phyloP scores from a whole-genome alignment of 140 eudicot genomes.

The Erigeron philadelphicus region DNA sequence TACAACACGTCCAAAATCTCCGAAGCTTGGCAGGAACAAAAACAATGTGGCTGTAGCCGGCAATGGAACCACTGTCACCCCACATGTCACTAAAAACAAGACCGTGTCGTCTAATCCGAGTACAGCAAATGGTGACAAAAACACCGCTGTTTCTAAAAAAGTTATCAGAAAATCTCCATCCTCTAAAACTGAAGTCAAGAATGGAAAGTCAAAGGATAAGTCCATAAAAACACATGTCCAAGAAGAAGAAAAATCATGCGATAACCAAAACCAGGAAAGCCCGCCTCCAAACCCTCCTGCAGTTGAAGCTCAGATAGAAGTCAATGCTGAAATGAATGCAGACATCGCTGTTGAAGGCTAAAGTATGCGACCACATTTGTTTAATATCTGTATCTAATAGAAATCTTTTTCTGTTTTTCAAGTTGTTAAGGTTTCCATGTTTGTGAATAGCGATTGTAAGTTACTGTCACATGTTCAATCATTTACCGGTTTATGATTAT shows the following conservation, averaged over 20 bases:
- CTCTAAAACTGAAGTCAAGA: constrained; percentile 42
- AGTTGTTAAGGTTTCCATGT: constrained; percentile 25
- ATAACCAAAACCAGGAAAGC: constrained; percentile 34
- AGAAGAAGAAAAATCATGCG: constrained; percentile 35
- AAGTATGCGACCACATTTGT: constrained; percentile 16
- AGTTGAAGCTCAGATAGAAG: constrained; percentile 24
- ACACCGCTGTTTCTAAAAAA: constrained; percentile 36
- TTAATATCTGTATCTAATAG: constrained; percentile 37
- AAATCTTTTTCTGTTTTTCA: constrained; percentile 23
- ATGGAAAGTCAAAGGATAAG: constrained; percentile 41
- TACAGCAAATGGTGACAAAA: constrained; percentile 27
- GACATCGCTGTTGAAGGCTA: constrained; percentile 40
- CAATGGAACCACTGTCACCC: constrained; percentile 41
- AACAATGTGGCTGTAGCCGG: constrained; percentile 32
- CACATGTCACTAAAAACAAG: constrained; percentile 33
- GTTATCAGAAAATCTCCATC: constrained; percentile 37
- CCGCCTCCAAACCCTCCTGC: constrained; percentile 22
- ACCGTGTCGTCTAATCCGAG: constrained; percentile 30
- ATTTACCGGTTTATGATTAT: constrained; percentile 24
- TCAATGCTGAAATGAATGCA: constrained; percentile 18
- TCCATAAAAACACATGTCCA: constrained; percentile 28
- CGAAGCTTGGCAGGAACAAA: constrained; percentile 87
- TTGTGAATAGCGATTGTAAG: constrained; percentile 37
- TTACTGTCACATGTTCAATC: constrained; percentile 24
- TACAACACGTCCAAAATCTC: constrained; percentile 80